Conservation (phyloP, 2,329 filamentous ascomycete genomes). For the Colletotrichum lindemuthianum region DNA sequence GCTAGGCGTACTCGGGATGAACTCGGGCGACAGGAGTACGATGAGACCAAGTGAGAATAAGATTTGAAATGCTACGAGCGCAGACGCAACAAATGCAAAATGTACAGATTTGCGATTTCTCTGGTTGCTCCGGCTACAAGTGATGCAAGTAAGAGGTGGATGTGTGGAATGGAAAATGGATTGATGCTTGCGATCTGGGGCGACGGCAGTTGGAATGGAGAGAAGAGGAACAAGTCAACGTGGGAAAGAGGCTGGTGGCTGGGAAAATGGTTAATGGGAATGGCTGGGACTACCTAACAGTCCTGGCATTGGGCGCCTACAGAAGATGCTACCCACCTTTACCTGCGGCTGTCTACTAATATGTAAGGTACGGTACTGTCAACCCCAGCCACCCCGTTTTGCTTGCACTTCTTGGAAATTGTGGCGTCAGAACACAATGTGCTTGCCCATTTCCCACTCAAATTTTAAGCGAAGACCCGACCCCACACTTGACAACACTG, state of each 20-base stretch:
- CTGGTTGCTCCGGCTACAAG: constrained; percentile 35
- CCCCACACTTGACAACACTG: constrained; percentile 10
- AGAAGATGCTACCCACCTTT: too few relatives aligned
- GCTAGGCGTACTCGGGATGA: neutral
- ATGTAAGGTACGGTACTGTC: neutral
- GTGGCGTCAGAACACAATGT: too few relatives aligned
- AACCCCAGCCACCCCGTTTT: constrained; percentile 33
- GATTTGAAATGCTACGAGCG: constrained; percentile 14
- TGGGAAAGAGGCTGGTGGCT: constrained; percentile 31
- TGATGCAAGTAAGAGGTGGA: constrained; percentile 33
- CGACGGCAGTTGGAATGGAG: constrained; percentile 24
- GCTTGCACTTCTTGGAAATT: neutral
- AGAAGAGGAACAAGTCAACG: constrained; percentile 27
- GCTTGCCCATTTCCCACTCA: constrained; percentile 14
- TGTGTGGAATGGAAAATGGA: constrained; percentile 33
- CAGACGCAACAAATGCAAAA: constrained; percentile 5
- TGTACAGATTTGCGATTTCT: constrained; percentile 14
- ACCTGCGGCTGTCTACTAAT: too few relatives aligned
- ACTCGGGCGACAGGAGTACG: constrained; percentile 22
- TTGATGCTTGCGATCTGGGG: constrained; percentile 31
- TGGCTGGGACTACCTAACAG: constrained; percentile 21
- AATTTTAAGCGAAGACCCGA: constrained; percentile 26
- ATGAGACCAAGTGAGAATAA: neutral
- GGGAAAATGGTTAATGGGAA: constrained; percentile 21
- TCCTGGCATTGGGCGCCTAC: too few relatives aligned